Evolutionary conservation across 257 asterid genomes (phyloP).

Genomic region (Rauvolfia tetraphylla): DNA sequence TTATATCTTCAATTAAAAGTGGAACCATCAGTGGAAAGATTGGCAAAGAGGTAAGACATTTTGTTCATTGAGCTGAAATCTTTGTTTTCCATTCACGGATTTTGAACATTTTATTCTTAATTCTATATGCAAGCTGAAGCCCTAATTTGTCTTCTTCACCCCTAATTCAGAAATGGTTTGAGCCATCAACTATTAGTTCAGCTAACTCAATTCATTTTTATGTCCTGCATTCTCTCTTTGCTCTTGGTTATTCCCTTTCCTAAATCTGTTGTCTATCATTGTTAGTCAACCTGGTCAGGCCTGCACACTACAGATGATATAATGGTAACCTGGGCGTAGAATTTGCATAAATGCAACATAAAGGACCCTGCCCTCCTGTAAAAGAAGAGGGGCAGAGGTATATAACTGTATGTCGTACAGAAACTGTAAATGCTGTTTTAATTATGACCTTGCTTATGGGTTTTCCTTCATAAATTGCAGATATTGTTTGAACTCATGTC

Average conservation of each 20-base stretch:
- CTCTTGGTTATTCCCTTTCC: not conserved
- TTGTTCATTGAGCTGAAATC: not conserved
- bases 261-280: not conserved
- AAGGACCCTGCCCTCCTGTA: slow-evolving; percentile 1
- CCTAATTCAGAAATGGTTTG: not conserved
- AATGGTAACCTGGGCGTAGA: not conserved
- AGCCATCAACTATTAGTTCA: not conserved
- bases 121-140: not conserved
- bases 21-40: slow-evolving; percentile 95
- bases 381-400: not conserved
- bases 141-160: not conserved
- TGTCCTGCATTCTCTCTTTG: not conserved
- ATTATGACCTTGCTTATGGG: slow-evolving; percentile 4
- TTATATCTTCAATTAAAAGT: slow-evolving; percentile 75
- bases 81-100: not conserved
- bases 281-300: not conserved
- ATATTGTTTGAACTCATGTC: slow-evolving; percentile 81
- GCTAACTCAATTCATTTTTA: not conserved
- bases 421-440: not conserved
- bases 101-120: not conserved
- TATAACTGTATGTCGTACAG: not conserved
- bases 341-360: not conserved
- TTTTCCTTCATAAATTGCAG: slow-evolving; percentile 39
- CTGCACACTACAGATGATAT: not conserved
- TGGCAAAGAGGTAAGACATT: slow-evolving; percentile 74